Conservation (phyloP, 2,329 filamentous ascomycete species). For the Fusarium brachygibbosum region DNA sequence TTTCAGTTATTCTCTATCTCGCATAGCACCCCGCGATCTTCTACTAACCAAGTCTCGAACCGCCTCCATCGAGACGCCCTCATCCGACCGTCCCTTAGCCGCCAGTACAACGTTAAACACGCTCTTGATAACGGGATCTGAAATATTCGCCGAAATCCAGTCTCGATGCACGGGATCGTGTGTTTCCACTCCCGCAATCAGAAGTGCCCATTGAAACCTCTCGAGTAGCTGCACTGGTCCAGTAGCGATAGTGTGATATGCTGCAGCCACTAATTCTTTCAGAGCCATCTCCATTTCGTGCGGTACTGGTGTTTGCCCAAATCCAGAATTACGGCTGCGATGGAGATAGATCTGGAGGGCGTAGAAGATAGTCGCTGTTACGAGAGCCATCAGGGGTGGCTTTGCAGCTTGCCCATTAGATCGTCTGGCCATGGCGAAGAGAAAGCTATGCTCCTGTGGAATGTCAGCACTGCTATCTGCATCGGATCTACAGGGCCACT, state of each 20-base stretch:
- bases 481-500: fast-evolving
- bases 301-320: conserved; percentile 3
- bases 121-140: conserved; percentile 39
- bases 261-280: background rate
- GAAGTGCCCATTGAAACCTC: conserved; percentile 19
- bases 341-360: conserved; percentile 9
- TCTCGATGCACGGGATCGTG: conserved; percentile 37
- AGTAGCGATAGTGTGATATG: conserved; percentile 7
- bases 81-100: conserved; percentile 24
- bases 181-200: conserved; percentile 40
- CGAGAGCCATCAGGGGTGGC: conserved; percentile 10
- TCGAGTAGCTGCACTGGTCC: conserved; percentile 20
- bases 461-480: fast-evolving
- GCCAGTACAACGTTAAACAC: conserved; percentile 7
- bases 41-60: conserved; percentile 9
- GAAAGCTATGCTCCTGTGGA: background rate
- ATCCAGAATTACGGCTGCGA: background rate
- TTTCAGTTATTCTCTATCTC: background rate
- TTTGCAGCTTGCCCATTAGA: background rate
- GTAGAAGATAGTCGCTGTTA: conserved; percentile 6
- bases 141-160: conserved; percentile 40
- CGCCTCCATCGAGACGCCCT: conserved; percentile 10
- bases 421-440: background rate
- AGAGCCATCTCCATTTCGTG: conserved; percentile 4
- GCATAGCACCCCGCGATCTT: background rate